Base-by-base conservation (phyloP, 257 asterid genomes). In the Solanum infundibuliforme region DNA sequence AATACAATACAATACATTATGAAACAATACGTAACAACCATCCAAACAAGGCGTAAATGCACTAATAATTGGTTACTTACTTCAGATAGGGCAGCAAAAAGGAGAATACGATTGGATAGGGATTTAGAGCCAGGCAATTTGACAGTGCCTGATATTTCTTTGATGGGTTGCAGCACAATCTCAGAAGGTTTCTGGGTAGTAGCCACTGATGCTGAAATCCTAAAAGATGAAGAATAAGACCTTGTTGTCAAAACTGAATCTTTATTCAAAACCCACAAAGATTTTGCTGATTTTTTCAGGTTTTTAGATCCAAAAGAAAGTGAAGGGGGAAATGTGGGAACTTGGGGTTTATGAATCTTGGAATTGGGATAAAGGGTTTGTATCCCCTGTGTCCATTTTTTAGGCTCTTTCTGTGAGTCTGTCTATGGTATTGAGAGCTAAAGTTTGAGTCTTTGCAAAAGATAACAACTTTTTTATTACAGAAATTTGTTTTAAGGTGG, bases 121-220 rank as follows among this genome's bases (percentile, higher is more conserved):
- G 99, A 97, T 83, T 97, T 97, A 9, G 99, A 97, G 66, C 99
- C 99, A 31, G 99, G 99, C 91, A 97, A 91, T 93, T 95, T 97
- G 52, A 95, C 99, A 5, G 91, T 92, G n/a, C 99, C 99, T 12
- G 99, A 95, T 31, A 97, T 95, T 82, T 97, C 96, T 90, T 90
- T 92, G 84, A 97, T 97, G 62, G 99, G 99, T 71, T 93, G 96
- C 91, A 97, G 92, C 87, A 94, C 95, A 83, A 97, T 94, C 91
- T 97, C 99, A 43, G 16, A 25, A 12, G 60, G 94, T 90, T 94
- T 96, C 93, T 94, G 94, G 76, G 98, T 87, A 55, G 98, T 90
- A 38, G 96, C 93, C 81, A 90, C 92, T 11, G 99, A 93, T 83
- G 96, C 99, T 85, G 84, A 12, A 83, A 94, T 95, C 90, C 87